Percentiles rank a stretch among this genome's conserved stretches.
Conservation (phyloP, 169 alveolate genomes). For the Plasmodium malariae region DNA sequence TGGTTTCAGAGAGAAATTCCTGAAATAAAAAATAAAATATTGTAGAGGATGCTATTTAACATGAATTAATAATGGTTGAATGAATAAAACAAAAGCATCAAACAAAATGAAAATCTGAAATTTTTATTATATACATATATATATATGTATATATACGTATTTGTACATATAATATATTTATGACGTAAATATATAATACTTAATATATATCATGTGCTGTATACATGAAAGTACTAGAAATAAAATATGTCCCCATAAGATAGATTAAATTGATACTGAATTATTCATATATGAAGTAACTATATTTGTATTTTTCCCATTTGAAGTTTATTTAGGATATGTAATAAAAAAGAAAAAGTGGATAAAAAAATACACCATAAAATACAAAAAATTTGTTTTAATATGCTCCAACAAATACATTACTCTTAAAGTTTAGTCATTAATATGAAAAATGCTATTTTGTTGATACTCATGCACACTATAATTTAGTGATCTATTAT, state of each 20-base stretch:
- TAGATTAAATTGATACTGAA: too few relatives aligned
- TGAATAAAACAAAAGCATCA: not conserved
- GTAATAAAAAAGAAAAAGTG: too few relatives aligned
- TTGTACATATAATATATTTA: too few relatives aligned
- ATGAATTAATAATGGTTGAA: not conserved
- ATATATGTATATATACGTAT: not conserved
- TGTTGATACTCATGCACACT: not conserved
- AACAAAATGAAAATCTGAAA: not conserved
- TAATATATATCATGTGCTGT: too few relatives aligned
- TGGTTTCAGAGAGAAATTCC: slow-evolving; percentile 21
- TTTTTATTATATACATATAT: too few relatives aligned
- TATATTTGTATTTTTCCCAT: too few relatives aligned
- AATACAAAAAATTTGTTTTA: not conserved
- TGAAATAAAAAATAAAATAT: not conserved
- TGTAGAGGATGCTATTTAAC: not conserved
- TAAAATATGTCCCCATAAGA: too few relatives aligned
- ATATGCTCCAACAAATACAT: not conserved
- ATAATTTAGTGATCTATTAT: too few relatives aligned
- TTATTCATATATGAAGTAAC: too few relatives aligned
- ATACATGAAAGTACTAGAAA: too few relatives aligned
- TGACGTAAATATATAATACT: too few relatives aligned
- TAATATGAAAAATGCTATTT: not conserved
- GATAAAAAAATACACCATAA: not conserved
- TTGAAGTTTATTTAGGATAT: too few relatives aligned
- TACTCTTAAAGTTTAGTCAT: not conserved